Base-by-base conservation (phyloP, 371 early-diverging fungal genomes). In the Rhizopus sp. region DNA sequence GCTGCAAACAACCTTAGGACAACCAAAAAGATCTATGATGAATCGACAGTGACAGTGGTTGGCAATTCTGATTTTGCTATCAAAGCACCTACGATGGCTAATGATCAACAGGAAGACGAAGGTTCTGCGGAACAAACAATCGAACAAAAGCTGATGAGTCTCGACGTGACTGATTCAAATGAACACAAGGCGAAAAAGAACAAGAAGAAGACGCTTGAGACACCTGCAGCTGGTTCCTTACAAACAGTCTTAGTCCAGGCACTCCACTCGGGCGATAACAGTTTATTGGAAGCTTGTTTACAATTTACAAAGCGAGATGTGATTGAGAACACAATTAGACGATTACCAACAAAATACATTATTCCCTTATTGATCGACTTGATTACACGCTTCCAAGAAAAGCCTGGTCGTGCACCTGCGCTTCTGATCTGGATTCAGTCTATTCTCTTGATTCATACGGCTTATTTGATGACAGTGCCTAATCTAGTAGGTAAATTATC, bases 401-500 rank as follows among this genome's bases (percentile, higher is more conserved):
- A 81, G 49, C 92, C 91, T 39, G 76, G 68, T 44, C 84, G 91
- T 50, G 92, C 83, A 47, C 63, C 64, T 49, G 69, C 66, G 10
- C 63, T 92, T 34, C 62, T 91, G 42, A 80, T 85, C 53, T 93
- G 94, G 94, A 83, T 93, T 53, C 82, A 88, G 51, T 81, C 87
- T 8, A 77, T 88, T 13, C 59, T 92, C 13, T 52, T 83, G 42
- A 75, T 82, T 35, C 94, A 93, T 63, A 84, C 87, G 44, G 77
- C 85, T 15, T 89, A 87, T 67, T 59, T 88, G 64, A 85, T 86
- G 85, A 85, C 89, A 0, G 80, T 80, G 3, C 90, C 91, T 16
- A 78, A 86, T 50, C 63, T 91, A 54, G 81, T 86, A 13, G 66
- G 68, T 49, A 83, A 85, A 58, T 72, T 93, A 12, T 75, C 86